Conservation (phyloP, 306 rosid genomes). For the Quercus dentata region DNA sequence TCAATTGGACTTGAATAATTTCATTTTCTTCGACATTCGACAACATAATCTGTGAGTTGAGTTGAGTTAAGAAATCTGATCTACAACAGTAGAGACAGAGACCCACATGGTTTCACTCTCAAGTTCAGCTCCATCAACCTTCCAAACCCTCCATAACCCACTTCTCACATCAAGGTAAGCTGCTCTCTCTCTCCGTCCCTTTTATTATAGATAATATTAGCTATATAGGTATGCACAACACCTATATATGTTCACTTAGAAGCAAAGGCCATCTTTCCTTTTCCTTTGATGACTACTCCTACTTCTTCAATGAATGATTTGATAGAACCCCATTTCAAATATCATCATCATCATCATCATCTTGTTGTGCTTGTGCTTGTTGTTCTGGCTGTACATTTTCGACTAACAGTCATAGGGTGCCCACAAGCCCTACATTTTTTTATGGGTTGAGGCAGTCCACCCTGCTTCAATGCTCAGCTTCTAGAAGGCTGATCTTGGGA, state of each 20-base stretch:
- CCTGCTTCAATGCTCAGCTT: slow-evolving; percentile 66
- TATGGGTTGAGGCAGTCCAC: slow-evolving; percentile 81
- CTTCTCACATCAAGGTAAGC: slow-evolving; percentile 33
- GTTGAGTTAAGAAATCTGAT: slow-evolving; percentile 18
- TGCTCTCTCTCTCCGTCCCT: neutral
- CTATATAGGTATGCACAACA: slow-evolving; percentile 39
- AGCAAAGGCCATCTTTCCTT: slow-evolving; percentile 47
- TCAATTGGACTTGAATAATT: too few relatives aligned
- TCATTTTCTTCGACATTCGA: too few relatives aligned
- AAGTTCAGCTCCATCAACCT: slow-evolving; percentile 23
- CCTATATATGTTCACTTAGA: slow-evolving; percentile 50
- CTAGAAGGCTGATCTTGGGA: slow-evolving; percentile 66
- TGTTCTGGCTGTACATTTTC: slow-evolving; percentile 47
- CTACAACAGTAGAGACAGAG: neutral
- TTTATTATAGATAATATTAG: neutral
- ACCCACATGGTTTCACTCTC: slow-evolving; percentile 17
- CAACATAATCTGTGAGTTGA: neutral
- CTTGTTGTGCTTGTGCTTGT: slow-evolving; percentile 31
- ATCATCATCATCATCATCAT: slow-evolving; percentile 5
- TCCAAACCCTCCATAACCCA: slow-evolving; percentile 16
- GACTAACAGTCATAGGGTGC: slow-evolving; percentile 33
- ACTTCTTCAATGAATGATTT: slow-evolving; percentile 51
- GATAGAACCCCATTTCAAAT: slow-evolving; percentile 42
- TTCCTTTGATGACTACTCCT: slow-evolving; percentile 54
- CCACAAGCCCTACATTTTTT: slow-evolving; percentile 37